Conservation (phyloP, 2,329 filamentous ascomycete genomes). For the Colletotrichum shisoi region DNA sequence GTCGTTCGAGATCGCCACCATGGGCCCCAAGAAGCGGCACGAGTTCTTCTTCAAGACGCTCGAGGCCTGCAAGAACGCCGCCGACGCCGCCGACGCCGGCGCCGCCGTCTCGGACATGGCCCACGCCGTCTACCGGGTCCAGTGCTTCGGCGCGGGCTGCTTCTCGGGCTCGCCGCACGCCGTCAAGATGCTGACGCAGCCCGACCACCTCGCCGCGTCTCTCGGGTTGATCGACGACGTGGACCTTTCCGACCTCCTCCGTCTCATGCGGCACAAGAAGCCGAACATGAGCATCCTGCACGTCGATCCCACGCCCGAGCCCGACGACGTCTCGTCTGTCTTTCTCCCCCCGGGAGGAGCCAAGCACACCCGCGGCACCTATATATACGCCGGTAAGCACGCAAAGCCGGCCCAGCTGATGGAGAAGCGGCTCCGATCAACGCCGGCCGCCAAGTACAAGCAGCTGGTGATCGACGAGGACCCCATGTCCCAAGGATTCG, state of each 20-base stretch:
- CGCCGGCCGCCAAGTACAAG: not conserved
- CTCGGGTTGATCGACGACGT: constrained; percentile 4
- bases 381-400: constrained; percentile 45
- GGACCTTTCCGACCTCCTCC: constrained; percentile 9
- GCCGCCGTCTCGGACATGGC: not conserved
- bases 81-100: not conserved
- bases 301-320: constrained; percentile 1
- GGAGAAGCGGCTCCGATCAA: not conserved
- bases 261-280: constrained; percentile 42
- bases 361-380: constrained; percentile 25
- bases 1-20: constrained; percentile 14
- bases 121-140: not conserved
- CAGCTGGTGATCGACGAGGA: constrained; percentile 46
- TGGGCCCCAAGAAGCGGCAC: not conserved
- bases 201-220: not conserved
- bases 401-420: constrained; percentile 34
- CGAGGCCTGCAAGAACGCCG: constrained; percentile 10
- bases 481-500: constrained; percentile 40
- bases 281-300: constrained; percentile 36
- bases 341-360: not conserved
- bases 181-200: not conserved
- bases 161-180: constrained; percentile 14
- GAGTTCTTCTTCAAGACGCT: not conserved
- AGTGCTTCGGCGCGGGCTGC: not conserved
- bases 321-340: not conserved